phyloP scores from a whole-genome alignment of 352 stramenopile species.

The Phytopythium mirpurense region DNA sequence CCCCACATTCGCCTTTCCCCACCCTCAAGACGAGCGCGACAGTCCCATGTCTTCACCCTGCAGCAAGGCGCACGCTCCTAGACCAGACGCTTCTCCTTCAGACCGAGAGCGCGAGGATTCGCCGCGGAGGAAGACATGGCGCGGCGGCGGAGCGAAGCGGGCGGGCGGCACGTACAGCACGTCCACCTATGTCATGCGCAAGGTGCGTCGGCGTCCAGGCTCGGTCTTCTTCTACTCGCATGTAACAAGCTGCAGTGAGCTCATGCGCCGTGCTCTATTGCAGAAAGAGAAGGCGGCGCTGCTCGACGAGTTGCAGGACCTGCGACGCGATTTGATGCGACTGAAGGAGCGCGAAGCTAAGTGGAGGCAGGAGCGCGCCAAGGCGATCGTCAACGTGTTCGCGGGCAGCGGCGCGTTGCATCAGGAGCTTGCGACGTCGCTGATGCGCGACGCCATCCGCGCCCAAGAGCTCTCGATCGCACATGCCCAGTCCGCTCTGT shows the following conservation, averaged over 20 bases:
- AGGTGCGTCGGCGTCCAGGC: neutral
- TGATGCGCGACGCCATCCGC: constrained; percentile 16
- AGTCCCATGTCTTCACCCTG: neutral
- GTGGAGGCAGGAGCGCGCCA: neutral
- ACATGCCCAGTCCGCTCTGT: constrained; percentile 15
- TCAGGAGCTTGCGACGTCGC: neutral
- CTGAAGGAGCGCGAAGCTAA: constrained; percentile 9
- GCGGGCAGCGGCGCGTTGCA: neutral
- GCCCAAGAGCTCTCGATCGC: constrained; percentile 19
- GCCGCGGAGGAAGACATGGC: neutral
- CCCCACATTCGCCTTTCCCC: neutral
- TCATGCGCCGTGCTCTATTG: neutral
- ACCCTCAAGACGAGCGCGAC: neutral
- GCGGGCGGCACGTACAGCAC: neutral
- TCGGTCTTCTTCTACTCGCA: too few relatives aligned
- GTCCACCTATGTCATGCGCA: constrained; percentile 7
- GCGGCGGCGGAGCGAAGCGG: neutral
- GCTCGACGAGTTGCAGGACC: constrained; percentile 11
- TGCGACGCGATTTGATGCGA: constrained; percentile 13
- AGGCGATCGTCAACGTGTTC: neutral
- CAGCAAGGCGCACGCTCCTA: neutral
- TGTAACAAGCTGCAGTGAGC: too few relatives aligned
- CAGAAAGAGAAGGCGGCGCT: constrained; percentile 7
- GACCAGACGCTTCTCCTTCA: too few relatives aligned
- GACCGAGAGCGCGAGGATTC: neutral